Percentiles rank a stretch among this genome's conserved stretches.
Conservation (phyloP, 2,329 filamentous ascomycete genomes). For the Penicillium sp. region DNA sequence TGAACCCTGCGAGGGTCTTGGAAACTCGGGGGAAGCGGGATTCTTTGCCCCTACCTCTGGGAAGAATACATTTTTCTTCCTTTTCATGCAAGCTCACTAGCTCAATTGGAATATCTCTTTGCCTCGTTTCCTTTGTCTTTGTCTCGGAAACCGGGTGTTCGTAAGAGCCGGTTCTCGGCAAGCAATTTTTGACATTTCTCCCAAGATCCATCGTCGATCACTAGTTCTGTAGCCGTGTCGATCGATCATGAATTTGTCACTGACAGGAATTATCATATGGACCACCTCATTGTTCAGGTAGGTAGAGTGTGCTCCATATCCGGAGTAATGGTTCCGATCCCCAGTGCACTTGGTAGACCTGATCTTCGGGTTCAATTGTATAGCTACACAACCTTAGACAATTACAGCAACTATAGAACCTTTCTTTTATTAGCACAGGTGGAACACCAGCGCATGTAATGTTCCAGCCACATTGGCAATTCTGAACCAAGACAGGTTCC, state of each 20-base stretch:
- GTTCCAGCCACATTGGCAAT: background rate
- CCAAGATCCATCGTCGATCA: conserved; percentile 8
- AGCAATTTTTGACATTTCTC: conserved; percentile 7
- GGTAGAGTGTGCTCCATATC: conserved; percentile 3
- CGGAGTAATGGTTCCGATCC: background rate
- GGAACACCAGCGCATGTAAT: background rate
- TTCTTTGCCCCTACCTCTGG: background rate
- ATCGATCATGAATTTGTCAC: conserved; percentile 15
- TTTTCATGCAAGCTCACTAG: background rate
- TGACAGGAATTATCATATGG: conserved; percentile 17
- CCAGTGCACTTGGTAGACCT: background rate
- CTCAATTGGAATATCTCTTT: conserved; percentile 1
- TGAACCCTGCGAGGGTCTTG: conserved; percentile 2
- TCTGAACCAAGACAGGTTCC: background rate
- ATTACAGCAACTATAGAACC: background rate
- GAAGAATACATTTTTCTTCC: background rate
- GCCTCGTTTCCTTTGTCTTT: conserved; percentile 1
- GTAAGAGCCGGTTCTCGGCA: background rate
- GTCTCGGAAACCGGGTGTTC: background rate
- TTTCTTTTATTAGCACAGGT: background rate
- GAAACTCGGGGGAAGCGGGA: background rate
- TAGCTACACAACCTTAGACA: background rate
- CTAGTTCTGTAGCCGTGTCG: conserved; percentile 6
- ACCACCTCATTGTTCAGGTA: background rate
- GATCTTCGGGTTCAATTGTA: background rate